Evolutionary conservation across 768 basidiomycete species (phyloP).

Genomic region (Sarcodon sp.): DNA sequence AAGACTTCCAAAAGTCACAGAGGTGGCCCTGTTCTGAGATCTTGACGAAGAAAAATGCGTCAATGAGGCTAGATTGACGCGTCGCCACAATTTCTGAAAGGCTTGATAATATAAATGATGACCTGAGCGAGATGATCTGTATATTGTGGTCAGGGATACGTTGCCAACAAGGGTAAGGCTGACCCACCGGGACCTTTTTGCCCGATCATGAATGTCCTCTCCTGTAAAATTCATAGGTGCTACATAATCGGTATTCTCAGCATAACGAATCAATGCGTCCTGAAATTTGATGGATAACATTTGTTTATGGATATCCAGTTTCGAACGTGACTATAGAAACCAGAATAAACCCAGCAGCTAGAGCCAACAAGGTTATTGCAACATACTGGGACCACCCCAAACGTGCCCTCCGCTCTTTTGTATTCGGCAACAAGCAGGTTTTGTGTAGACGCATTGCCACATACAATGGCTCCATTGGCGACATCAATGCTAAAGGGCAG

Average conservation of each 20-base stretch:
- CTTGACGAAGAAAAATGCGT: not conserved
- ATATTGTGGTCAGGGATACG: not conserved
- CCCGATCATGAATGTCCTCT: constrained; percentile 39
- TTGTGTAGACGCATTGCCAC: constrained; percentile 81
- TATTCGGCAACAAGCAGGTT: constrained; percentile 77
- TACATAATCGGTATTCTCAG: constrained; percentile 67
- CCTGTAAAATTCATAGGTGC: constrained; percentile 59
- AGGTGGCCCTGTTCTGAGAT: not conserved
- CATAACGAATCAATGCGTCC: constrained; percentile 45
- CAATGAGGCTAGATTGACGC: constrained; percentile 15
- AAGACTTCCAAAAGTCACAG: constrained; percentile 6
- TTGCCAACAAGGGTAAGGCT: not conserved
- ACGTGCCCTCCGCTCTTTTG: constrained; percentile 61
- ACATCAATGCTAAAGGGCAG: constrained; percentile 74
- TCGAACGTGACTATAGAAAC: constrained; percentile 55
- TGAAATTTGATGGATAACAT: constrained; percentile 61
- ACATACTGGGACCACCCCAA: constrained; percentile 64
- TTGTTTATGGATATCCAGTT: constrained; percentile 76
- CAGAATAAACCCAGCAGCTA: not conserved
- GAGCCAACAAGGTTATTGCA: constrained; percentile 1
- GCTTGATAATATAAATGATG: constrained; percentile 23
- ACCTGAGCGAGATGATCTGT: constrained; percentile 5
- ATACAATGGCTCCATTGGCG: constrained; percentile 68
- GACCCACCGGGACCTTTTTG: constrained; percentile 28
- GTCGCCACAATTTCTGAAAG: constrained; percentile 43